These are phyloP conservation scores for Mallotus repandus DNA, from an alignment of 441 rosid genomes.

Conservation along the genomic window DNA sequence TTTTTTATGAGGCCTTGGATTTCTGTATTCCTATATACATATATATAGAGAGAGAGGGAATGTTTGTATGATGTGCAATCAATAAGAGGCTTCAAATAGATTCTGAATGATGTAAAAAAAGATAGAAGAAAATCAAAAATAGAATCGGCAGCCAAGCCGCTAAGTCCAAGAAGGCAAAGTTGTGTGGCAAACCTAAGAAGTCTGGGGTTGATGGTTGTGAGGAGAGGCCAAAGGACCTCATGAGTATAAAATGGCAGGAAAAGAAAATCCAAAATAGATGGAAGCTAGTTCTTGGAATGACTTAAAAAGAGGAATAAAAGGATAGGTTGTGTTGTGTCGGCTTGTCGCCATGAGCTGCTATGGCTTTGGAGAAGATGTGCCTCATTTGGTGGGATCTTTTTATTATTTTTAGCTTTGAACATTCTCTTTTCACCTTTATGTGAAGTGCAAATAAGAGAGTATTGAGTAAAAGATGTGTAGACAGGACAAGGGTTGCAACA, in stretches of 20 bases:
- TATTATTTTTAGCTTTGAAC: slow-evolving; percentile 21
- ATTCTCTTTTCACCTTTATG: slow-evolving; percentile 23
- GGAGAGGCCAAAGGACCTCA: slow-evolving; percentile 21
- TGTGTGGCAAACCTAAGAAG: slow-evolving; percentile 22
- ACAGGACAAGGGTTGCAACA: slow-evolving; percentile 27
- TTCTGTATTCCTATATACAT: slow-evolving; percentile 22
- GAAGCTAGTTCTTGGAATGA: slow-evolving; percentile 37
- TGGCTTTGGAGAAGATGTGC: slow-evolving; percentile 35
- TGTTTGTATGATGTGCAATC: slow-evolving; percentile 11
- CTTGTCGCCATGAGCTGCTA: slow-evolving; percentile 28
- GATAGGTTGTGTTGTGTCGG: slow-evolving; percentile 27
- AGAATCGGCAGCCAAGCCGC: slow-evolving; percentile 25
- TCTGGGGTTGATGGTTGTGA: slow-evolving; percentile 20
- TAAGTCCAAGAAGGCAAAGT: slow-evolving; percentile 38
- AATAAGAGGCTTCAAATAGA: slow-evolving; percentile 6
- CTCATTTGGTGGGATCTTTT: slow-evolving; percentile 31
- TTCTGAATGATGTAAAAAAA: slow-evolving; percentile 15
- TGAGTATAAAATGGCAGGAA: slow-evolving; percentile 21
- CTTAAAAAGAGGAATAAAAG: slow-evolving; percentile 33
- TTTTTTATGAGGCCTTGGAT: not conserved
- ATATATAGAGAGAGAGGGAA: slow-evolving; percentile 18
- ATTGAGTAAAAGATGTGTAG: slow-evolving; percentile 9
- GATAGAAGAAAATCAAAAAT: slow-evolving; percentile 2
- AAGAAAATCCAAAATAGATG: slow-evolving; percentile 24
- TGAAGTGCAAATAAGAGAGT: slow-evolving; percentile 18